Percentiles rank a stretch among this genome's conserved stretches.
Conservation (phyloP, 2,329 filamentous ascomycete genomes). For the Penicillium sp. region DNA sequence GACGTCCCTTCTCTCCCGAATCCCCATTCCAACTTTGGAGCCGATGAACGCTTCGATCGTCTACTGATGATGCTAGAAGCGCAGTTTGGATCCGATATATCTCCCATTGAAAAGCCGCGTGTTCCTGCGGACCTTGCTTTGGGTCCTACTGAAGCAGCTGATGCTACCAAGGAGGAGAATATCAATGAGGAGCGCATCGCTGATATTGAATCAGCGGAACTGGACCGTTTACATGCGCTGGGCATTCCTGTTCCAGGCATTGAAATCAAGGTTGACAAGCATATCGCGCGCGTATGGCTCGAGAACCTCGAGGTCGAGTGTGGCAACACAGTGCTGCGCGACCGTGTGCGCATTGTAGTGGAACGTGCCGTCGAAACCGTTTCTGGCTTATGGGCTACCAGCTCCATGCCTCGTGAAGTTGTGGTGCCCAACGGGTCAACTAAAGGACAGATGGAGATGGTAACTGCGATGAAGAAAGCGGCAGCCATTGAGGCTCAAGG, state of each 20-base stretch:
- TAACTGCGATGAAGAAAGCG: constrained; percentile 23
- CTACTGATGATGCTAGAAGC: constrained; percentile 96
- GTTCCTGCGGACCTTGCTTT: constrained; percentile 31
- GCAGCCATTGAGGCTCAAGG: constrained; percentile 29
- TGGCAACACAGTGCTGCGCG: constrained; percentile 73
- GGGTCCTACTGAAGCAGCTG: constrained; percentile 19
- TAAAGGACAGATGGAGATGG: constrained; percentile 18
- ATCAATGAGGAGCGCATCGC: constrained; percentile 53
- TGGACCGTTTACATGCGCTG: constrained; percentile 77
- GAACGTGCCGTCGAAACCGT: constrained; percentile 88
- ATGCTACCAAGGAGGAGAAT: constrained; percentile 34
- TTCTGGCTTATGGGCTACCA: constrained; percentile 64
- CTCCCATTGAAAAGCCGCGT: constrained; percentile 72
- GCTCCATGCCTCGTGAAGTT: constrained; percentile 25
- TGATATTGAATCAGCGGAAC: constrained; percentile 66
- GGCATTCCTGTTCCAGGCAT: constrained; percentile 92
- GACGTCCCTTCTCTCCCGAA: constrained; percentile 60
- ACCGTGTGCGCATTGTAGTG: constrained; percentile 85
- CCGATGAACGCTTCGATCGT: constrained; percentile 78
- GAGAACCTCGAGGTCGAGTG: constrained; percentile 92
- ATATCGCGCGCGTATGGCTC: constrained; percentile 86
- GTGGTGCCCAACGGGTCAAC: constrained; percentile 27
- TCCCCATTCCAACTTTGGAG: constrained; percentile 71
- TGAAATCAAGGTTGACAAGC: constrained; percentile 83
- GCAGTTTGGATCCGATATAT: constrained; percentile 88